Conservation (phyloP, 371 early-diverging fungal species). For the Modicella reniformis region DNA sequence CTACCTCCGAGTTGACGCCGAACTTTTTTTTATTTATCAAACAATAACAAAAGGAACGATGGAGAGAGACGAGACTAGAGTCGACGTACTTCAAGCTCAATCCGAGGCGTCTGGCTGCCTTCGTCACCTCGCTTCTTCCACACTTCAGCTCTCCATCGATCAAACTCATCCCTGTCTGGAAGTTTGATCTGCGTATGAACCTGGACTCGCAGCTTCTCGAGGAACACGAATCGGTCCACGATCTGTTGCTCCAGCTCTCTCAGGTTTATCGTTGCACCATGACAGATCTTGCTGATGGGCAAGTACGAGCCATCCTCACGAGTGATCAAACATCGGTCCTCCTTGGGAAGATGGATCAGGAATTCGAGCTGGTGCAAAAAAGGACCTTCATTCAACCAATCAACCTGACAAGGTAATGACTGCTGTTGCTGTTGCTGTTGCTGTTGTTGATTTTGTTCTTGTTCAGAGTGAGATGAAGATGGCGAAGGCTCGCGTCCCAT, state of each 20-base stretch:
- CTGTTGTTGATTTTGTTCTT: not conserved
- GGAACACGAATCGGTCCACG: conserved; percentile 25
- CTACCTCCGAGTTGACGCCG: conserved; percentile 55
- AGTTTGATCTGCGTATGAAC: not conserved
- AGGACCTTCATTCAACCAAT: not conserved
- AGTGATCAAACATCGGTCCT: no score
- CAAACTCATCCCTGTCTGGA: not conserved
- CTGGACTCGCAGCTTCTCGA: conserved; percentile 15
- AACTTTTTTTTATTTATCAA: conserved; percentile 18
- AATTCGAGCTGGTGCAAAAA: not conserved
- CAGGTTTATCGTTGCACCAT: not conserved
- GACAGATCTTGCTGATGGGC: not conserved
- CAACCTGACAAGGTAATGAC: not conserved
- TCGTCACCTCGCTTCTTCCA: conserved; percentile 9
- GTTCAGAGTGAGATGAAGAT: no score
- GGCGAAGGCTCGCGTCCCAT: conserved; percentile 5
- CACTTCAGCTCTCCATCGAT: not conserved
- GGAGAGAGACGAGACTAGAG: not conserved
- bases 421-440: not conserved
- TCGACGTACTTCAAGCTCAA: no score
- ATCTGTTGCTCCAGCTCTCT: conserved; percentile 3
- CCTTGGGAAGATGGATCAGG: not conserved
- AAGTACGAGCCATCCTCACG: not conserved
- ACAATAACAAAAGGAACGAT: not conserved
- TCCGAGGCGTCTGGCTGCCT: not conserved